Base-by-base conservation (phyloP, 2,329 filamentous ascomycete species). In the Xylariaceae sp. region DNA sequence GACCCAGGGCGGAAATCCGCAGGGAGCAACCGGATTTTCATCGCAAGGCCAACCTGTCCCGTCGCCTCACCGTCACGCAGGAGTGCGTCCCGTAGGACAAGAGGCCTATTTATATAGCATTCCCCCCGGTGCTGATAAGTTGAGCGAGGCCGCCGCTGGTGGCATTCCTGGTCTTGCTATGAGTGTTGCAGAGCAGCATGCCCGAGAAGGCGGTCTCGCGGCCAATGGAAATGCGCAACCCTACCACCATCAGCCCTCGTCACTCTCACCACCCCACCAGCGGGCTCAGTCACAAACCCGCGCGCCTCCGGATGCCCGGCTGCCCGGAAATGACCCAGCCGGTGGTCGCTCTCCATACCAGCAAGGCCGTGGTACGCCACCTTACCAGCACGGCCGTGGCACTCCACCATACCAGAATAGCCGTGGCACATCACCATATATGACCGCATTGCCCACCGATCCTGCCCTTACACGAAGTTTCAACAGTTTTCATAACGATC, bases 141-240 rank as follows among this genome's bases (percentile, higher is more conserved):
- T 87, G 64, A 80, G 86, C 61, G 78, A 83, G 53, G 73, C 77
- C 45, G 83, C 87, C 13, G 78, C 80, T 18, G 87, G 86, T 66
- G 87, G 86, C 58, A 85, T 90, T 73, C 79, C 86, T 35, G 86
- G 86, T 57, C 83, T 89, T 61, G 87, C 88, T 45, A 79, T 86
- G 67, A 83, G 78, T 57, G 82, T 88, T 53, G 86, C 87, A 53
- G 85, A 87, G 66, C 80, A 79, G 55, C 83, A 86, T 73, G 79
- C 83, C 62, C 78, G 85, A 62, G 82, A 88, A 65, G 87, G 85
- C 72, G 87, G 86, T 23, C 66, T 87, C 61, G 82, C 88, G 57
- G 85, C 86, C 51, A 78, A 85, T 72, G 78, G 80, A 68, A 76
- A 65, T 37, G 71, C 75, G 37, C 64, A 65, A 10, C 58, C 60